These are phyloP conservation scores for Alternaria tenuissima DNA, from an alignment of 2,329 filamentous ascomycete genomes.

Conservation along the genomic window DNA sequence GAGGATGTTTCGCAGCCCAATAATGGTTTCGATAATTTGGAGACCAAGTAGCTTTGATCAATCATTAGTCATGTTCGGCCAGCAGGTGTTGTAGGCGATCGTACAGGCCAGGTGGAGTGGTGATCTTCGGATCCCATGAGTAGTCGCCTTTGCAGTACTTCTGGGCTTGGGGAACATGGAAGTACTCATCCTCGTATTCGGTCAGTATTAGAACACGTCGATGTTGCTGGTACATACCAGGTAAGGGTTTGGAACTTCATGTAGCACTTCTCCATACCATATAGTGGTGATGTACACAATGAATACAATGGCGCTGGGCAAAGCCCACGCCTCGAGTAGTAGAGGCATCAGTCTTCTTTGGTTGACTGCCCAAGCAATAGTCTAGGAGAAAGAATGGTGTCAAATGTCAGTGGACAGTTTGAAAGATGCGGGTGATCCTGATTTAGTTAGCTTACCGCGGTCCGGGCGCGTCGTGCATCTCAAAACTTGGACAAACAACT, in stretches of 20 bases:
- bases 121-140: constrained; percentile 96
- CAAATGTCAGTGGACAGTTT: background rate
- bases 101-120: constrained; percentile 85
- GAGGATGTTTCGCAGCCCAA: constrained; percentile 52
- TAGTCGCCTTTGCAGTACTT: constrained; percentile 76
- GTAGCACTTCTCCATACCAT: constrained; percentile 53
- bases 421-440: constrained; percentile 18
- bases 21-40: constrained; percentile 49
- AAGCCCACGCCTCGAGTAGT: constrained; percentile 31
- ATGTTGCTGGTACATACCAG: constrained; percentile 54
- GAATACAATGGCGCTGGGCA: constrained; percentile 31
- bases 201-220: constrained; percentile 7
- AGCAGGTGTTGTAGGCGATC: constrained; percentile 23
- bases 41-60: constrained; percentile 51
- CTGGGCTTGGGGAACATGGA: constrained; percentile 91
- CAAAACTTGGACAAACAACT: constrained; percentile 18
- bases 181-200: constrained; percentile 75
- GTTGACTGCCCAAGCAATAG: background rate
- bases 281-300: constrained; percentile 31
- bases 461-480: constrained; percentile 16
- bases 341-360: constrained; percentile 28
- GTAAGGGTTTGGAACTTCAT: constrained; percentile 65
- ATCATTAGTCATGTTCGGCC: constrained; percentile 38
- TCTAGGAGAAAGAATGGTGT: constrained; percentile 4
- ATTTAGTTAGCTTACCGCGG: constrained; percentile 24